These are phyloP conservation scores for Vanilla planifolia DNA, from an alignment of 106 monocot genomes.

Conservation along the genomic window DNA sequence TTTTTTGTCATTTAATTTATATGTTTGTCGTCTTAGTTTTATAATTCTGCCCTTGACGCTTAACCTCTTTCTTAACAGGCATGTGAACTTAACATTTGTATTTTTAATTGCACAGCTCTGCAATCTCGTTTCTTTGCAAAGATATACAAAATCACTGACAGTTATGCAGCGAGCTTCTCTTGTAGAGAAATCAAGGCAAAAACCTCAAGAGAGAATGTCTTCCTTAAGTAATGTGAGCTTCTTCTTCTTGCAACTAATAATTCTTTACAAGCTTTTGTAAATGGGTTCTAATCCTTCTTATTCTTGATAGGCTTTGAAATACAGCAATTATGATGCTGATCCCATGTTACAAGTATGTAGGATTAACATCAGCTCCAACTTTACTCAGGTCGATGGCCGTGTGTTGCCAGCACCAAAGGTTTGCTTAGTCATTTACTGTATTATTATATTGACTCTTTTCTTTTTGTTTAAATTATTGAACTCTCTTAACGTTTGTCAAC, in stretches of 20 bases:
- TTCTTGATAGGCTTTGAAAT: slow-evolving; percentile 43
- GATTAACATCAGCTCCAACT: slow-evolving; percentile 44
- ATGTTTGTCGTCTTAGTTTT: too few species aligned
- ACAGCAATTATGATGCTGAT: slow-evolving; percentile 76
- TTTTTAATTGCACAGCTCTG: slow-evolving; percentile 45
- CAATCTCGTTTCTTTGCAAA: slow-evolving; percentile 62
- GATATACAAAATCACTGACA: slow-evolving; percentile 82
- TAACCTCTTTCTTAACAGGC: not conserved
- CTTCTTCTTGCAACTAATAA: not conserved
- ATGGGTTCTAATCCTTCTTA: too few species aligned
- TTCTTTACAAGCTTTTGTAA: not conserved
- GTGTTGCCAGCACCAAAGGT: slow-evolving; percentile 79
- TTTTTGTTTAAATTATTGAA: not conserved
- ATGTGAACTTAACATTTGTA: not conserved
- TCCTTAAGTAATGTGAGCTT: slow-evolving; percentile 50
- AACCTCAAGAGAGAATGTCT: slow-evolving; percentile 82
- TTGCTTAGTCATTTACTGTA: not conserved
- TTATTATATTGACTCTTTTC: not conserved
- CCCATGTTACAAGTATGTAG: slow-evolving; percentile 70
- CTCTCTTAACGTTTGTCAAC: not conserved
- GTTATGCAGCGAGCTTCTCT: slow-evolving; percentile 76
- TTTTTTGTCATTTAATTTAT: not conserved
- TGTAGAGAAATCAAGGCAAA: slow-evolving; percentile 96
- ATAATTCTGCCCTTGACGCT: not conserved
- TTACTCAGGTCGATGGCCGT: slow-evolving; percentile 83